Evolutionary conservation across 495 filamentous ascomycete species (phyloP).

Genomic region (Jackrogersella multiformis): DNA sequence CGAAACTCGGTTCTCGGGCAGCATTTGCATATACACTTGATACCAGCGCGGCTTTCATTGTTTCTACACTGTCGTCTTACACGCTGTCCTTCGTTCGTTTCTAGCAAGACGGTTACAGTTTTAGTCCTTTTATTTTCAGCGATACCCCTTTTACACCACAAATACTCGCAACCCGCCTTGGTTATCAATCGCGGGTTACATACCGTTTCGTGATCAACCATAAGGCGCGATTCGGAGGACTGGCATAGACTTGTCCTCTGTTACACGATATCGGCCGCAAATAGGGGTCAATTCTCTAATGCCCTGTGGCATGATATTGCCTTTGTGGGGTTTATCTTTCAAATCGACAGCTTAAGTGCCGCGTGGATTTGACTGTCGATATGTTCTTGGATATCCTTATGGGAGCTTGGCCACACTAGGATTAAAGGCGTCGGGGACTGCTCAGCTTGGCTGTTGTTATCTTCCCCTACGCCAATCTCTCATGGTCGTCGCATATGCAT

Average conservation of each 20-base stretch:
- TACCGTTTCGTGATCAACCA: conserved; percentile 16
- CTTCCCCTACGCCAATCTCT: conserved; percentile 14
- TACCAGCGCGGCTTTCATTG: conserved; percentile 37
- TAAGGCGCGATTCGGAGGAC: not conserved
- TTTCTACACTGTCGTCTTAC: conserved; percentile 26
- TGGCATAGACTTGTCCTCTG: conserved; percentile 5
- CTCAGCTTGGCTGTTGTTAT: conserved; percentile 13
- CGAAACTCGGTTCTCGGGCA: conserved; percentile 24
- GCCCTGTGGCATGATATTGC: not conserved
- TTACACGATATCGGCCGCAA: conserved; percentile 11
- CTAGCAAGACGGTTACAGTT: conserved; percentile 11
- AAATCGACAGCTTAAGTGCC: not conserved
- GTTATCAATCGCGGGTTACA: conserved; percentile 23
- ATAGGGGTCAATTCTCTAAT: conserved; percentile 7
- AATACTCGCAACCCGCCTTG: conserved; percentile 32
- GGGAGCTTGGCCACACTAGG: conserved; percentile 14
- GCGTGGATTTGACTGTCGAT: not conserved
- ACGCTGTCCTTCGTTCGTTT: conserved; percentile 33
- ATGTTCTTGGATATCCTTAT: conserved; percentile 2
- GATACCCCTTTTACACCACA: conserved; percentile 39
- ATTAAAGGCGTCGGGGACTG: conserved; percentile 5
- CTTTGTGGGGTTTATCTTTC: not conserved
- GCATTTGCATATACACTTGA: conserved; percentile 45
- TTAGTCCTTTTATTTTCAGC: conserved; percentile 25
- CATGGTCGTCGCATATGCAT: conserved; percentile 37